Conservation (phyloP, 805 yeast genomes). For the Kazachstania taianensis region DNA sequence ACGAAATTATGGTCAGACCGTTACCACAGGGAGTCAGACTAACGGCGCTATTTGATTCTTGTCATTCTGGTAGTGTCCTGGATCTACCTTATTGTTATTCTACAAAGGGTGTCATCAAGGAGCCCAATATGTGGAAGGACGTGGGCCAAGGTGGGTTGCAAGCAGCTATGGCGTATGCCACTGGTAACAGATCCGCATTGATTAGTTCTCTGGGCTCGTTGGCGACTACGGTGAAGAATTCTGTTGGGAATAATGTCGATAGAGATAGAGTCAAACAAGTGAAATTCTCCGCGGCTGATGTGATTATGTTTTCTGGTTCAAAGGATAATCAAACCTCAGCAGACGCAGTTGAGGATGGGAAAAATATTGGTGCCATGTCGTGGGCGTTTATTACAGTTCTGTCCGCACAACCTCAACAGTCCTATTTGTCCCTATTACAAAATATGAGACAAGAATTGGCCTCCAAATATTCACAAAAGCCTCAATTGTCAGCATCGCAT, state of each 20-base stretch:
- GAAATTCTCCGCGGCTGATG: constrained; percentile 70
- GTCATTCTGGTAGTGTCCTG: constrained; percentile 77
- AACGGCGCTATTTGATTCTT: constrained; percentile 74
- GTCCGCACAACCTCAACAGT: constrained; percentile 50
- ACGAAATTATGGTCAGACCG: constrained; percentile 58
- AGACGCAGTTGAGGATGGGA: constrained; percentile 64
- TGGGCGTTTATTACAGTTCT: constrained; percentile 64
- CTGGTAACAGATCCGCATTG: constrained; percentile 43
- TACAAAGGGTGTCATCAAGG: constrained; percentile 74
- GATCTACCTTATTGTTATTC: constrained; percentile 76
- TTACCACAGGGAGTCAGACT: constrained; percentile 64
- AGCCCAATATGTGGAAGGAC: constrained; percentile 67
- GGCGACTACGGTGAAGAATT: constrained; percentile 33
- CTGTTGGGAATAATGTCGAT: constrained; percentile 31
- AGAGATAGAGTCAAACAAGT: constrained; percentile 39
- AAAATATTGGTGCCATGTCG: constrained; percentile 77
- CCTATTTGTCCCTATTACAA: constrained; percentile 59
- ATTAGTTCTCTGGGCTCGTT: constrained; percentile 36
- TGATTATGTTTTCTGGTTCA: constrained; percentile 68
- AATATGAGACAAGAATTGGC: constrained; percentile 55
- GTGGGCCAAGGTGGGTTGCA: constrained; percentile 57
- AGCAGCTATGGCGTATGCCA: constrained; percentile 49
- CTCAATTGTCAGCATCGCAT: constrained; percentile 72
- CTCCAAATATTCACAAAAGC: constrained; percentile 67
- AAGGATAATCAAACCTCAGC: constrained; percentile 79